These are phyloP conservation scores for Neurospora tetrasperma DNA, from an alignment of 495 filamentous ascomycete genomes.

Conservation along the genomic window DNA sequence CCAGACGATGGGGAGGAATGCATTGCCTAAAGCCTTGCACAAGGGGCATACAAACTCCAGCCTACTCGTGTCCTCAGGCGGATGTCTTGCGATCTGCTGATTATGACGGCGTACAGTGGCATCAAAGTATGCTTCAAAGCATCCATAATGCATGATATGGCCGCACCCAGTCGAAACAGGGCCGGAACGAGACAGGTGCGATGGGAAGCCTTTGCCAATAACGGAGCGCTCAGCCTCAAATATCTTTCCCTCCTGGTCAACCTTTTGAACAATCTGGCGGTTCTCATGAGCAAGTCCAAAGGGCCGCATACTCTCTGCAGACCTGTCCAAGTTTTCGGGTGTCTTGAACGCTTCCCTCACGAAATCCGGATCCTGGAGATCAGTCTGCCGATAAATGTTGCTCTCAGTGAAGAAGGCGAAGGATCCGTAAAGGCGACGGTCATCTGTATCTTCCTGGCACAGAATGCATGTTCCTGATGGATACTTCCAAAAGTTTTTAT, in stretches of 20 bases:
- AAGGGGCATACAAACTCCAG: slow-evolving; percentile 97
- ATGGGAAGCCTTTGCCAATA: slow-evolving; percentile 80
- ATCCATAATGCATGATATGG: slow-evolving; percentile 96
- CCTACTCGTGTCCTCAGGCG: slow-evolving; percentile 64
- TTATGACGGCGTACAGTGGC: slow-evolving; percentile 73
- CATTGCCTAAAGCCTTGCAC: slow-evolving; percentile 93
- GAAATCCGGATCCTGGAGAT: slow-evolving; percentile 69
- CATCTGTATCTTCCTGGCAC: slow-evolving; percentile 92
- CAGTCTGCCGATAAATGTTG: slow-evolving; percentile 75
- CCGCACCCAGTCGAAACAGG: slow-evolving; percentile 87
- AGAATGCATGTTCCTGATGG: slow-evolving; percentile 91
- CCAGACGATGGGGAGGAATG: slow-evolving; percentile 94
- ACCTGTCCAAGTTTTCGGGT: slow-evolving; percentile 70
- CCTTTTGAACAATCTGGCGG: slow-evolving; percentile 59
- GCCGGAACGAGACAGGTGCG: slow-evolving; percentile 53
- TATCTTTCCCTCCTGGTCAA: slow-evolving; percentile 58
- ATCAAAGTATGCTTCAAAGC: slow-evolving; percentile 82
- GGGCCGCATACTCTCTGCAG: slow-evolving; percentile 70
- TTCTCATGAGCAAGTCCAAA: slow-evolving; percentile 89
- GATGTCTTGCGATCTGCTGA: slow-evolving; percentile 85
- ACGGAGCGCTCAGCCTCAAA: slow-evolving; percentile 67
- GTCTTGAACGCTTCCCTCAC: slow-evolving; percentile 71
- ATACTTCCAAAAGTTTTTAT: slow-evolving; percentile 77
- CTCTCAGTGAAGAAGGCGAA: slow-evolving; percentile 85
- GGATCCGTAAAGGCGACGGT: slow-evolving; percentile 79